A percentile compares a stretch with the other conserved stretches of the same genome.
Evolutionary conservation across 352 stramenopile species (phyloP).

Genomic region (Globisporangium iwayamae): DNA sequence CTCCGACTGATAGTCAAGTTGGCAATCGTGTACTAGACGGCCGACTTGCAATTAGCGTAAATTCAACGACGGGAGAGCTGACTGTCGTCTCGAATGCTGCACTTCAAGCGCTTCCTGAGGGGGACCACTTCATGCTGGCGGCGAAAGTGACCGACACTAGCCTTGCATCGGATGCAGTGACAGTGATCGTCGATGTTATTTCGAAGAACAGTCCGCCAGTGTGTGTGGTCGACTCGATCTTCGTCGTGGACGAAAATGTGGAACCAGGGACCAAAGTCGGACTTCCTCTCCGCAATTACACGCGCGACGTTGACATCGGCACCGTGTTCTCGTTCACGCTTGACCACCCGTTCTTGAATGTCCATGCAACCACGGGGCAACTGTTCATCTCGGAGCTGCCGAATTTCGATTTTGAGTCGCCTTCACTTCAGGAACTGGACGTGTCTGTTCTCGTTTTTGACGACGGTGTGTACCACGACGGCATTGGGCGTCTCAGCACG

Average conservation of each 20-base stretch:
- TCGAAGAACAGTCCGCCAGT: slow-evolving; percentile 12
- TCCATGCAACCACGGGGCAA: slow-evolving; percentile 23
- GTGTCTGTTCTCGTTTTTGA: slow-evolving; percentile 24
- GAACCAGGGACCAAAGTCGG: slow-evolving; percentile 7
- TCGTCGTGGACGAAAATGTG: slow-evolving; percentile 8
- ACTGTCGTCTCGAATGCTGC: neutral
- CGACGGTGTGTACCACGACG: slow-evolving; percentile 30
- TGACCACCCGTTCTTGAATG: slow-evolving; percentile 24
- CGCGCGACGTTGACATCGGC: slow-evolving; percentile 23
- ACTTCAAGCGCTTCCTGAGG: neutral
- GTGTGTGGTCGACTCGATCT: neutral
- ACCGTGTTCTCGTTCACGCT: slow-evolving; percentile 24
- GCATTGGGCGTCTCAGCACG: slow-evolving; percentile 21
- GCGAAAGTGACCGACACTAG: slow-evolving; percentile 10
- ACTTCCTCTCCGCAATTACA: slow-evolving; percentile 2
- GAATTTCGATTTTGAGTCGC: slow-evolving; percentile 20
- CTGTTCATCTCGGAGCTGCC: slow-evolving; percentile 19
- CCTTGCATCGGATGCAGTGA: neutral
- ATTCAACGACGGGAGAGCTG: slow-evolving; percentile 11
- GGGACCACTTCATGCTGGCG: neutral
- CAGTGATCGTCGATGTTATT: neutral
- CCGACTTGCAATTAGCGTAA: neutral
- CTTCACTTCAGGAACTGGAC: slow-evolving; percentile 3
- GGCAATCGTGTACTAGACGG: neutral
- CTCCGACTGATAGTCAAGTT: neutral